Percentiles rank a stretch among this genome's conserved stretches.
phyloP scores from a whole-genome alignment of 495 filamentous ascomycete genomes.

The Oidiodendron maius region DNA sequence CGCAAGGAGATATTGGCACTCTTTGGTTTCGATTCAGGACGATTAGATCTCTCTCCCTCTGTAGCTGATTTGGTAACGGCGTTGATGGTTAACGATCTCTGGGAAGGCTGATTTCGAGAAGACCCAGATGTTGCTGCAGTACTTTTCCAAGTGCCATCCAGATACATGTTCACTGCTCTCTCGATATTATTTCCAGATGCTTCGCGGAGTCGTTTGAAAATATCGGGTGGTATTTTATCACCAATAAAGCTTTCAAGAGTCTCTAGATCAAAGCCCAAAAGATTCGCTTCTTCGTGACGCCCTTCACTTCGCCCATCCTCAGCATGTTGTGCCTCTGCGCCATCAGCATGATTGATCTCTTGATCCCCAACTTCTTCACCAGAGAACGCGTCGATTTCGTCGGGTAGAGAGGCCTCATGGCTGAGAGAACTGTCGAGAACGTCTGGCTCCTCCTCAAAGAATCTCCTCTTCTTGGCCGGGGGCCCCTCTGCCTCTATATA shows the following conservation, averaged over 20 bases:
- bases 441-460: conserved; percentile 59
- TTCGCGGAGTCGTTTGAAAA: conserved; percentile 45
- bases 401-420: conserved; percentile 13
- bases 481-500: conserved; percentile 49
- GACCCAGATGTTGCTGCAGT: not conserved
- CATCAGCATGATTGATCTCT: conserved; percentile 1
- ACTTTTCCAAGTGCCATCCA: conserved; percentile 85
- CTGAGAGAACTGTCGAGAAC: conserved; percentile 11
- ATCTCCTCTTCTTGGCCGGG: conserved; percentile 74
- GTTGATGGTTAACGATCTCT: conserved; percentile 15
- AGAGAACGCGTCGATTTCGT: conserved; percentile 19
- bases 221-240: conserved; percentile 47
- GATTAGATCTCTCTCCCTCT: conserved; percentile 10
- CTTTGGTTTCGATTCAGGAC: conserved; percentile 5
- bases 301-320: not conserved
- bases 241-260: conserved; percentile 69
- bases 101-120: not conserved
- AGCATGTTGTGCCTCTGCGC: no score
- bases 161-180: conserved; percentile 75
- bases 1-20: conserved; percentile 13
- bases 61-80: conserved; percentile 13
- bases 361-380: conserved; percentile 1
- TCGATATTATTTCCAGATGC: conserved; percentile 58
- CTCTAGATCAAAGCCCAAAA: conserved; percentile 56
- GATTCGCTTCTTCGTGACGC: not conserved